A percentile compares a stretch with the other conserved stretches of the same genome.
phyloP scores from a whole-genome alignment of 768 basidiomycete genomes.

The Hypholoma fasciculare region DNA sequence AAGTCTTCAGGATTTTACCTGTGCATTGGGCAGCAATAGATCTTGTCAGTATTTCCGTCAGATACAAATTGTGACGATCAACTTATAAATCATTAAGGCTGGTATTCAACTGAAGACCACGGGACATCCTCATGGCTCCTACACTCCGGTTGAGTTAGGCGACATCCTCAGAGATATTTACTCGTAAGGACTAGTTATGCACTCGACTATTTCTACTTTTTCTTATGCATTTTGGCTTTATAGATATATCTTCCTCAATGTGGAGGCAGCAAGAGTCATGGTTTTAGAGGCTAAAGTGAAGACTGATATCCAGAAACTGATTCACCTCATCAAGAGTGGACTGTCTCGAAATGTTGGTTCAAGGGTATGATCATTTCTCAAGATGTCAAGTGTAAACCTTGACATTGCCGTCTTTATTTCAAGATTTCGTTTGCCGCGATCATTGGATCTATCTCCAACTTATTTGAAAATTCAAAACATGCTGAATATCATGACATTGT shows the following conservation, averaged over 20 bases:
- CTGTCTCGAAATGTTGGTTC: slow-evolving; percentile 40
- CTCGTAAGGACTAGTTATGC: slow-evolving; percentile 41
- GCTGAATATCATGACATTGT: slow-evolving; percentile 51
- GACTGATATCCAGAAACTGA: slow-evolving; percentile 51
- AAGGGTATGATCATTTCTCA: slow-evolving; percentile 34
- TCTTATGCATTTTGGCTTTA: background rate
- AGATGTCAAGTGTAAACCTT: background rate
- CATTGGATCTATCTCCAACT: slow-evolving; percentile 42
- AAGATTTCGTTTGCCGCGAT: slow-evolving; percentile 39
- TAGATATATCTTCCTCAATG: slow-evolving; percentile 78
- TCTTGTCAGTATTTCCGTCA: slow-evolving; percentile 48
- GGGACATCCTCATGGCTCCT: slow-evolving; percentile 51
- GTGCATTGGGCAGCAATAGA: slow-evolving; percentile 70
- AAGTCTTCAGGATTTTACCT: slow-evolving; percentile 67
- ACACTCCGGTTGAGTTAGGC: slow-evolving; percentile 62
- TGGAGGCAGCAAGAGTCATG: slow-evolving; percentile 60
- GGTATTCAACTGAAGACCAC: slow-evolving; percentile 71
- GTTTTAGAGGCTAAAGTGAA: slow-evolving; percentile 51
- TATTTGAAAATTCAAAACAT: slow-evolving; percentile 49
- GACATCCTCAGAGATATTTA: slow-evolving; percentile 71
- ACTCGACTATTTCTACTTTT: background rate
- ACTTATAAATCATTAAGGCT: slow-evolving; percentile 40
- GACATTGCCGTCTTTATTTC: slow-evolving; percentile 19
- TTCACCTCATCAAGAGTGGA: slow-evolving; percentile 54
- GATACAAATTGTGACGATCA: no score